Percentiles rank a stretch among this genome's conserved stretches.
phyloP scores from a whole-genome alignment of 208 protist genomes.

The Leishmania gerbilli region DNA sequence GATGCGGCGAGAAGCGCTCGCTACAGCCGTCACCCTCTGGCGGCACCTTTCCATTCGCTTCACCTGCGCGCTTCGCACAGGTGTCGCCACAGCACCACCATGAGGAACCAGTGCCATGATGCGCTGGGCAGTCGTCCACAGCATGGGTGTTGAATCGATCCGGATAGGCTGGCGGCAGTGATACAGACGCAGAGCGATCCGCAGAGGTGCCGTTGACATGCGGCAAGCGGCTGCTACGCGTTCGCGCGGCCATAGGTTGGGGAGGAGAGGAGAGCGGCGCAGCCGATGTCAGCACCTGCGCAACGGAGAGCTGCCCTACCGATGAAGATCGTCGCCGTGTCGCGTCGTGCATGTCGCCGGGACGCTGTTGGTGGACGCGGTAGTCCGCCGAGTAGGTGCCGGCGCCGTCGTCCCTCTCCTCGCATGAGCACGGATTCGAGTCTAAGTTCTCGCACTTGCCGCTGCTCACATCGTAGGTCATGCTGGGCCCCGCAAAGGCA shows the following conservation, averaged over 20 bases:
- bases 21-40: conserved; percentile 3
- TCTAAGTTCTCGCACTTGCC: background rate
- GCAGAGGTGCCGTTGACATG: background rate
- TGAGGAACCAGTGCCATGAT: background rate
- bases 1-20: background rate
- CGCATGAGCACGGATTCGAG: background rate
- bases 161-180: background rate
- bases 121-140: background rate
- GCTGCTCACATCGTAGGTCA: background rate
- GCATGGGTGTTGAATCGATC: background rate
- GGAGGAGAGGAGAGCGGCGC: background rate
- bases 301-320: background rate
- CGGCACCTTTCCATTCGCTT: background rate
- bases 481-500: too few species aligned
- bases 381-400: background rate
- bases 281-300: background rate
- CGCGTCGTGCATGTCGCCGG: background rate
- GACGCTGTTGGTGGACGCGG: background rate
- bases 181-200: background rate
- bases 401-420: background rate
- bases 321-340: background rate
- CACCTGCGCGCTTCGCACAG: background rate
- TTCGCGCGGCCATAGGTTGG: background rate
- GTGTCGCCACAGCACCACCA: background rate
- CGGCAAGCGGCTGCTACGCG: background rate